Conservation (phyloP, 106 monocot species). For the Alisma plantagoaquatica region DNA sequence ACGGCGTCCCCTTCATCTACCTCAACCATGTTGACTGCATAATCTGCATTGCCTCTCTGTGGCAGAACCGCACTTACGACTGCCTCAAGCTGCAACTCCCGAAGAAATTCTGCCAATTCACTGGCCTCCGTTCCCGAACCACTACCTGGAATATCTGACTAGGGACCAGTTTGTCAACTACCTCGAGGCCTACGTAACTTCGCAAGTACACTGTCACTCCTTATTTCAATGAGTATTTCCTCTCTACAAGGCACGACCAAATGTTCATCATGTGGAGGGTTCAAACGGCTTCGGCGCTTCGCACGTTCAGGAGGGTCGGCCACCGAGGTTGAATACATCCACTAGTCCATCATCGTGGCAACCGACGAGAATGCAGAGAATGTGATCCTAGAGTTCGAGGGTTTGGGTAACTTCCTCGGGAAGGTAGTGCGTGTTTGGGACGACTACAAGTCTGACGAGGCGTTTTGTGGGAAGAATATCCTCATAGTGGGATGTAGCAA, state of each 20-base stretch:
- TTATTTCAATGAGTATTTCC: constrained; percentile 3
- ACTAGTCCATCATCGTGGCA: constrained; percentile 36
- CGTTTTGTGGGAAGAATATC: constrained; percentile 17
- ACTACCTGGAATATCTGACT: constrained; percentile 25
- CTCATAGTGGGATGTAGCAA: constrained; percentile 14
- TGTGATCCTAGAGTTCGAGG: constrained; percentile 30
- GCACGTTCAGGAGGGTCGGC: background rate
- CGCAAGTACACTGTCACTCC: constrained; percentile 7
- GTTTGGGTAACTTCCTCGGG: constrained; percentile 17
- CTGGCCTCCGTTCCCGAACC: constrained; percentile 3
- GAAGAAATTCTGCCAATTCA: constrained; percentile 34
- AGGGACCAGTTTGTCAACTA: constrained; percentile 10
- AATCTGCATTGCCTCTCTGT: constrained; percentile 40
- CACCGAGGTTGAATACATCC: constrained; percentile 31
- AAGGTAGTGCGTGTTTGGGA: constrained; percentile 19
- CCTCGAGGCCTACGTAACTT: constrained; percentile 7
- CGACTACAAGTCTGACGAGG: constrained; percentile 34
- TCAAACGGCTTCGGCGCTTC: background rate
- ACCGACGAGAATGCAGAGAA: constrained; percentile 46
- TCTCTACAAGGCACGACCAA: constrained; percentile 7
- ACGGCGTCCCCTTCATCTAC: constrained; percentile 32
- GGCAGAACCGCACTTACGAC: too few relatives aligned
- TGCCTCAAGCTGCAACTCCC: constrained; percentile 46
- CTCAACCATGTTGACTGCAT: constrained; percentile 37
- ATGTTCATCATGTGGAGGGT: constrained; percentile 7